Percentiles rank a stretch among this genome's conserved stretches.
Evolutionary conservation across 257 asterid genomes (phyloP).

Genomic region (Echites panduratus): DNA sequence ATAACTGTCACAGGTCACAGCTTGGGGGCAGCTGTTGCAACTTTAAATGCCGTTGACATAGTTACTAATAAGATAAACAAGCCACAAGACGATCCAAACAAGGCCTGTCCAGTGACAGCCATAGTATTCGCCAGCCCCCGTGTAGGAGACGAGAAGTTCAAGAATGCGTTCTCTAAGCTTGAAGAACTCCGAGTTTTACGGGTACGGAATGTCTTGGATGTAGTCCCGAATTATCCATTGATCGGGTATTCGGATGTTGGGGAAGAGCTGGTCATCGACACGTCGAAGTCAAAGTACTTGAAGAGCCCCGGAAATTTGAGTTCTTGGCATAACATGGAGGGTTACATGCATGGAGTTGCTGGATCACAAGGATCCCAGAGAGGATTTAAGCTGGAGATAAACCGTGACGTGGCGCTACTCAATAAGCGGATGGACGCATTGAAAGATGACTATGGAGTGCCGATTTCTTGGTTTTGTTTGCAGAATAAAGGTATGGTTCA

Average conservation of each 20-base stretch:
- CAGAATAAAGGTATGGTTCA: slow-evolving; percentile 79
- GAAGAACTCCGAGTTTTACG: slow-evolving; percentile 37
- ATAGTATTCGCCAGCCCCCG: slow-evolving; percentile 67
- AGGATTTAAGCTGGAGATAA: slow-evolving; percentile 49
- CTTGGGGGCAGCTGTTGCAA: slow-evolving; percentile 68
- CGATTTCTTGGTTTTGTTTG: slow-evolving; percentile 58
- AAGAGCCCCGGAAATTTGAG: slow-evolving; percentile 39
- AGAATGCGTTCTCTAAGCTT: slow-evolving; percentile 9
- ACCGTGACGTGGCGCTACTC: slow-evolving; percentile 48
- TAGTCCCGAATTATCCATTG: slow-evolving; percentile 56
- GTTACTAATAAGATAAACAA: slow-evolving; percentile 46
- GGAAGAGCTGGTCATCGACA: slow-evolving; percentile 48
- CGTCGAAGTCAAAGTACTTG: slow-evolving; percentile 43
- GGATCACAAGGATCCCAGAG: slow-evolving; percentile 53
- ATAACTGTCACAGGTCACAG: slow-evolving; percentile 78
- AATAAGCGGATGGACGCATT: slow-evolving; percentile 49
- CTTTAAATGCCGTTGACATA: slow-evolving; percentile 64
- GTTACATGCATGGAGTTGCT: slow-evolving; percentile 69
- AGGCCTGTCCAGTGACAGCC: slow-evolving; percentile 57
- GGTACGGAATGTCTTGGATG: slow-evolving; percentile 40
- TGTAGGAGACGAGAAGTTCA: slow-evolving; percentile 49
- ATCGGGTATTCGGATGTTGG: slow-evolving; percentile 56
- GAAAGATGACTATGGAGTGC: slow-evolving; percentile 52
- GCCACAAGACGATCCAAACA: slow-evolving; percentile 29
- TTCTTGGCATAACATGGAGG: slow-evolving; percentile 60